These are phyloP conservation scores for Schwanniomyces sp. DNA, from an alignment of 805 yeast genomes.

Conservation along the genomic window DNA sequence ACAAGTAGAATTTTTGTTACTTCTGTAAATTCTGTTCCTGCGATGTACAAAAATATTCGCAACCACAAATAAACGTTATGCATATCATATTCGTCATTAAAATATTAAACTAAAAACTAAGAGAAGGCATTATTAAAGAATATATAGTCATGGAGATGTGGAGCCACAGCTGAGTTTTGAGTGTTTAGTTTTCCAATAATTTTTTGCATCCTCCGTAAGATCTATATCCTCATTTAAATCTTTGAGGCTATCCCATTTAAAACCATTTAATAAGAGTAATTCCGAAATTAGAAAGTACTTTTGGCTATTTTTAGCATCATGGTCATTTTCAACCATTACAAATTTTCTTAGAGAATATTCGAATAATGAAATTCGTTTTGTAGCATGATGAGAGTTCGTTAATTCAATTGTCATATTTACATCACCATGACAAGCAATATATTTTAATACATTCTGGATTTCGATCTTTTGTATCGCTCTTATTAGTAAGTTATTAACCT, in stretches of 20 bases:
- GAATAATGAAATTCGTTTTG: slow-evolving; percentile 26
- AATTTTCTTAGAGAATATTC: slow-evolving; percentile 56
- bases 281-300: slow-evolving; percentile 52
- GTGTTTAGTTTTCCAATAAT: slow-evolving; percentile 48
- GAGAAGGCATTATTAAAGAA: neutral
- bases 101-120: neutral
- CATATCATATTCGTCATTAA: neutral
- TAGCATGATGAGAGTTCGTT: slow-evolving; percentile 15
- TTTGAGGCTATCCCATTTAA: slow-evolving; percentile 37
- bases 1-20: neutral
- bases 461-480: slow-evolving; percentile 54
- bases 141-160: neutral
- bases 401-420: slow-evolving; percentile 40
- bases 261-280: slow-evolving; percentile 56
- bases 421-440: slow-evolving; percentile 51
- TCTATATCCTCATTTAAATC: slow-evolving; percentile 31
- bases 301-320: slow-evolving; percentile 8
- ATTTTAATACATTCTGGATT: slow-evolving; percentile 40
- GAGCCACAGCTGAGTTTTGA: slow-evolving; percentile 7
- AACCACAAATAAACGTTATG: slow-evolving; percentile 3
- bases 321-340: slow-evolving; percentile 25
- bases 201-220: slow-evolving; percentile 45
- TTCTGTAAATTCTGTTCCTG: neutral
- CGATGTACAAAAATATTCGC: slow-evolving; percentile 2
- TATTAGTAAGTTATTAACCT: slow-evolving; percentile 40